These are phyloP conservation scores for Solanum ahanhuiri DNA, from an alignment of 257 asterid species.

Conservation along the genomic window DNA sequence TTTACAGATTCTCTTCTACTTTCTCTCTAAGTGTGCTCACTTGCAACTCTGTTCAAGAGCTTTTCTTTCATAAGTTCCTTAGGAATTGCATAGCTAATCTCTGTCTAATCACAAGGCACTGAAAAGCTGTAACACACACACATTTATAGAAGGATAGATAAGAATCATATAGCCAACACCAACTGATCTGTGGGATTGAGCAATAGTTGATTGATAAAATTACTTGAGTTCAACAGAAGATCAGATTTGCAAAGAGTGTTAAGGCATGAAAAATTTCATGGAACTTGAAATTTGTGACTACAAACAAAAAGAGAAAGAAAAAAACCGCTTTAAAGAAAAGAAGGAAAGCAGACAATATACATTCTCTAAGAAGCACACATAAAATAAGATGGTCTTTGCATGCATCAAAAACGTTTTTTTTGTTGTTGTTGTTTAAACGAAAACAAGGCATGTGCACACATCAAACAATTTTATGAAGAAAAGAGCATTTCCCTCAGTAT, in stretches of 20 bases:
- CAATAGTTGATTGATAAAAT: background rate
- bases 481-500: background rate
- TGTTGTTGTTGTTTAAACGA: background rate
- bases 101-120: background rate
- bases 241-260: background rate
- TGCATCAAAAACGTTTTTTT: background rate
- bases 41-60: background rate
- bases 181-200: background rate
- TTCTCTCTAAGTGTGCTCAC: background rate
- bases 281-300: background rate
- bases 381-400: background rate
- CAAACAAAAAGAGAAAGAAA: background rate
- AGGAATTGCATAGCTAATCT: background rate
- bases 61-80: background rate
- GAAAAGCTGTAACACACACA: background rate
- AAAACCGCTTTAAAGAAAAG: background rate
- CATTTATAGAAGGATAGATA: background rate
- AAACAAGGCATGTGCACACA: background rate
- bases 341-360: slow-evolving; percentile 17
- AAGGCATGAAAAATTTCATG: background rate
- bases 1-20: no score
- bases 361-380: slow-evolving; percentile 63
- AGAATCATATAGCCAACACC: background rate
- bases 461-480: background rate
- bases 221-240: background rate